Conservation (phyloP, 148 eudicot species). For the Persicaria tinctoria region DNA sequence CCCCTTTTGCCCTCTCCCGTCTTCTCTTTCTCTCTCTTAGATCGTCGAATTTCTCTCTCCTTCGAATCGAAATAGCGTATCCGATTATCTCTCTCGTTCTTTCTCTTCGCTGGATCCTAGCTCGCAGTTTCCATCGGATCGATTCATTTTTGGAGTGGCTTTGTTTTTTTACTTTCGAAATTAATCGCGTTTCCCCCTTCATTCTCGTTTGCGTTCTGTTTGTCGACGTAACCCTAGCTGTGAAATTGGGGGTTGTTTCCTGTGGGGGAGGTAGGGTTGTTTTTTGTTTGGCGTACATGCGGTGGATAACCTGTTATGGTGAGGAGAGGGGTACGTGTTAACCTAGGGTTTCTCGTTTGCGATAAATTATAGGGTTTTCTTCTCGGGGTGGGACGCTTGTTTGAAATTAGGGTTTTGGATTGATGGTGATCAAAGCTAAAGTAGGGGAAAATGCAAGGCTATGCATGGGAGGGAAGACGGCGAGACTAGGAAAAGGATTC, state of each 20-base stretch:
- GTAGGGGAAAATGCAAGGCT: conserved; percentile 22
- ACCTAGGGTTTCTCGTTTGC: conserved; percentile 9
- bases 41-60: conserved; percentile 15
- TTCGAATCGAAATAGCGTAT: not conserved
- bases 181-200: not conserved
- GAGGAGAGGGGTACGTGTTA: conserved; percentile 5
- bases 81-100: conserved; percentile 5
- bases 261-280: not conserved
- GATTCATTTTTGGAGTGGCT: not conserved
- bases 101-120: conserved; percentile 16
- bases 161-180: not conserved
- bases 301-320: not conserved
- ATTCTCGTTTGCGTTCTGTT: not conserved
- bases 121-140: conserved; percentile 2
- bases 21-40: conserved; percentile 4
- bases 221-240: conserved; percentile 14
- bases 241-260: conserved; percentile 5
- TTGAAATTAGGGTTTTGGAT: conserved; percentile 15
- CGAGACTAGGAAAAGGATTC: conserved; percentile 13
- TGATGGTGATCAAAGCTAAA: conserved; percentile 18
- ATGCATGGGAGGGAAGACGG: conserved; percentile 22
- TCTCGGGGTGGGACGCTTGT: not conserved
- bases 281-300: not conserved
- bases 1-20: not conserved
- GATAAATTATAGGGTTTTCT: conserved; percentile 6